Conservation (phyloP, 495 filamentous ascomycete genomes). For the Penicillium bialowiezense region DNA sequence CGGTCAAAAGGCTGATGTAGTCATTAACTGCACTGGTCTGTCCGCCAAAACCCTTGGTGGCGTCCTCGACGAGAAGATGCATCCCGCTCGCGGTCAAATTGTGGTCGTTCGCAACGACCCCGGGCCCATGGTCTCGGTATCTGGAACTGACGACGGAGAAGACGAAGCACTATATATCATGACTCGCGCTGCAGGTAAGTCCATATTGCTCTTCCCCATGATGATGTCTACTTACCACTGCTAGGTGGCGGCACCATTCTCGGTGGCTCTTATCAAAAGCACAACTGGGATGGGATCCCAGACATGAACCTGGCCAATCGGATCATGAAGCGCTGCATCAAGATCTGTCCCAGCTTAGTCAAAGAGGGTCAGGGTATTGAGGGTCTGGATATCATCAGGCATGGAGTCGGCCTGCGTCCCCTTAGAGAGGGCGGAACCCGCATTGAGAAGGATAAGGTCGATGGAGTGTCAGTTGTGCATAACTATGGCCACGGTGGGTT, state of each 20-base stretch:
- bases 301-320: constrained; percentile 78
- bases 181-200: constrained; percentile 70
- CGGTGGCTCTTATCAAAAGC: constrained; percentile 82
- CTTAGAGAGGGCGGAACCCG: constrained; percentile 70
- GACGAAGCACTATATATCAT: constrained; percentile 89
- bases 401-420: constrained; percentile 85
- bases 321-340: constrained; percentile 85
- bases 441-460: constrained; percentile 76
- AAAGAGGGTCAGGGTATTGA: constrained; percentile 71
- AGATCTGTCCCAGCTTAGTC: constrained; percentile 68
- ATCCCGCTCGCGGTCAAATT: constrained; percentile 81
- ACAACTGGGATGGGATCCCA: constrained; percentile 76
- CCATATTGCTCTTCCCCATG: neutral
- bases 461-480: constrained; percentile 77
- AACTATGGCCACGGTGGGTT: constrained; percentile 97
- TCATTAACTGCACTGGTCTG: constrained; percentile 88
- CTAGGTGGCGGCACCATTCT: constrained; percentile 70
- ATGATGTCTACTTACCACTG: neutral
- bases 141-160: constrained; percentile 75
- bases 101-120: constrained; percentile 85
- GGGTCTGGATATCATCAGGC: constrained; percentile 78
- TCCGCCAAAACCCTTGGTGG: constrained; percentile 72
- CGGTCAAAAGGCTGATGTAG: constrained; percentile 60
- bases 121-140: constrained; percentile 63
- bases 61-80: constrained; percentile 70